Evolutionary conservation across 2,329 filamentous ascomycete genomes (phyloP), one percentile per base, ranked within the genome.

Genomic region (Aureobasidium subglaciale): DNA sequence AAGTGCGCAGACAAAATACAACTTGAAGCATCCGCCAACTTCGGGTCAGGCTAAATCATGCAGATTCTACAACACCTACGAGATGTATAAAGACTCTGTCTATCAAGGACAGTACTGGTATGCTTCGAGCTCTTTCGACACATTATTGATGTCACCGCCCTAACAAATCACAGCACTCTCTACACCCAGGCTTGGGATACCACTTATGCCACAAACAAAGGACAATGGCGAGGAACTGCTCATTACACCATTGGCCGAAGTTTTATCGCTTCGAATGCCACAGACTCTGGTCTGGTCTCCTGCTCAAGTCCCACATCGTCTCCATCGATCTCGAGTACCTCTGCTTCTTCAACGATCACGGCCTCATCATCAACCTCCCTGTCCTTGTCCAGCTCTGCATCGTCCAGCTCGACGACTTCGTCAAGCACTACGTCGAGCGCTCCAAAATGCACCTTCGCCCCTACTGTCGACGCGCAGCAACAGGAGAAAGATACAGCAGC

Each of bases 151-250:
- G 13, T 32, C 13, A 13, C 29, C 29, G 13, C 29, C 13, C 29
- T 32, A 32, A 32, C 29, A 7, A 8, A 16, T 13, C 15, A 40
- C 9, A 45, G 54, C 34, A 22, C 54, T n/a, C 40, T 61, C 50
- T 62, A 62, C 46, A 57, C 45, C 5, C 45, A 58, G n/a, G 18
- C 56, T 15, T 61, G 59, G 59, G 48, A 32, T 16, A 16, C 29
- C 8, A 27, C 13, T 3, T 56, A 56, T n/a, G 58, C 64, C 68
- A 54, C 53, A 13, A 60, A 59, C 40, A 48, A 11, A 11, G 56
- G 58, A 3, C 52, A 60, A 37, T 24, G 27, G 32, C 43, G 50
- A 5, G 56, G 56, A 16, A 37, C n/a, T 30, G 53, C 56, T 30
- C 34, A 38, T 3, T 60, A 53, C 34, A 41, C 54, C 32, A 53